Percentiles rank a stretch among this genome's conserved stretches.
Evolutionary conservation across 768 basidiomycete genomes (phyloP).

Genomic region (Mycena amicta): DNA sequence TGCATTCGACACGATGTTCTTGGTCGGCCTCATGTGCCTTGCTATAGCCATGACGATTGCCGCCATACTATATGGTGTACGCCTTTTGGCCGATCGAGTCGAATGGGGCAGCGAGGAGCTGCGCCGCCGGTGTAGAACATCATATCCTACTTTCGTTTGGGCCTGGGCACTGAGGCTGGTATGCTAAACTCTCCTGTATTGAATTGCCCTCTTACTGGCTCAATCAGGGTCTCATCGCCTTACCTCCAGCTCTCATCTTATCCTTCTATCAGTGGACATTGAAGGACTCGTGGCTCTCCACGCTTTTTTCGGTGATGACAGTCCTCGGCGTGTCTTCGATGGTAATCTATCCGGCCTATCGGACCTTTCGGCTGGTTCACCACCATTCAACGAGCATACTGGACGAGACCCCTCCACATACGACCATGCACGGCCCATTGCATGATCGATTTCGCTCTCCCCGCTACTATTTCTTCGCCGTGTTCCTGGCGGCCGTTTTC

Average conservation of each 20-base stretch:
- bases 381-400: conserved; percentile 41
- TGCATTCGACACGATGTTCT: conserved; percentile 88
- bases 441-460: conserved; percentile 66
- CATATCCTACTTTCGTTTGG: conserved; percentile 49
- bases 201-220: too few relatives aligned
- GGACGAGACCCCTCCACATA: conserved; percentile 38
- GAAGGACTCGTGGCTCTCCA: conserved; percentile 84
- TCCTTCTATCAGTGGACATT: conserved; percentile 91
- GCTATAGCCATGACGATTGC: conserved; percentile 59
- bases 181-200: conserved; percentile 29
- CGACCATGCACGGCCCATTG: conserved; percentile 56
- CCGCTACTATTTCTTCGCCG: conserved; percentile 70
- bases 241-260: conserved; percentile 75
- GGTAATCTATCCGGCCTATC: conserved; percentile 52
- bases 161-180: conserved; percentile 74
- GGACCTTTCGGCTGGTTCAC: conserved; percentile 51
- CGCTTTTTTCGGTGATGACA: conserved; percentile 74
- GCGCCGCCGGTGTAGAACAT: not conserved
- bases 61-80: conserved; percentile 51
- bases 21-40: conserved; percentile 67
- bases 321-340: conserved; percentile 54
- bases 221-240: conserved; percentile 60
- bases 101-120: conserved; percentile 23
- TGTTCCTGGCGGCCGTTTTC: conserved; percentile 58
- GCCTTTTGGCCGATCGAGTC: conserved; percentile 34